Evolutionary conservation across 345 rosid genomes (phyloP), one percentile per base, ranked within the genome.

Genomic region (Eucalyptus polyanthemos): DNA sequence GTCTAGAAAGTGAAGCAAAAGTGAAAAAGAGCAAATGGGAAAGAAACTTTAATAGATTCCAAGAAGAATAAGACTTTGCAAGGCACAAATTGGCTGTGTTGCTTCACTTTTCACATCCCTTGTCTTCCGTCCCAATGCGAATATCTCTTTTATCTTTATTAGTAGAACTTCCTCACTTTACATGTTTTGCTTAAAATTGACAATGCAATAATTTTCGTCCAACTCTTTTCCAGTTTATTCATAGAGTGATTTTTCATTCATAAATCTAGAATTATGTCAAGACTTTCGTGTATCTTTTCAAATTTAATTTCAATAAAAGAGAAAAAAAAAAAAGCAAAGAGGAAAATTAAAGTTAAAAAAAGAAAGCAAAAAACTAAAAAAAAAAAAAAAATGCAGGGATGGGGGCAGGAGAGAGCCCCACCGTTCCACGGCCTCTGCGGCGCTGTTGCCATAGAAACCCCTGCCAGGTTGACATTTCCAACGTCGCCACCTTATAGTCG

Each of bases 371-470:
- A 8, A 17, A 8, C 24, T 8, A 19, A 3, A 53, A 7, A 53
- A 9, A 1, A 50, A 50, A 5, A 14, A 50, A 50, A 49, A 2
- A 50, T 0, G 50, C 16, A 14, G 2, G 50, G 51, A 49, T 4
- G 14, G 51, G 14, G 51, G 51, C 14, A 49, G 0, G 15, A 49
- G 15, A 49, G 60, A 8, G 45, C 60, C 4, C 60, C 25, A 4
- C 58, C 25, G 2, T 9, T 9, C 60, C 11, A 4, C 11, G 2
- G 50, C 0, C 60, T 54, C 2, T 21, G 27, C 25, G 2, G 11
- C 1, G 12, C 24, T 9, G 11, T 56, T 56, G 60, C 60, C 11
- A 0, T 54, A 7, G 1, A 3, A 9, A 56, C 25, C 2, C 1
- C 25, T 3, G 4, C 62, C 1, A 56, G 25, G 17, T 2, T 50